Evolutionary conservation across 192 early-diverging fungal genomes (phyloP).

Genomic region (Entrophospora sp.): DNA sequence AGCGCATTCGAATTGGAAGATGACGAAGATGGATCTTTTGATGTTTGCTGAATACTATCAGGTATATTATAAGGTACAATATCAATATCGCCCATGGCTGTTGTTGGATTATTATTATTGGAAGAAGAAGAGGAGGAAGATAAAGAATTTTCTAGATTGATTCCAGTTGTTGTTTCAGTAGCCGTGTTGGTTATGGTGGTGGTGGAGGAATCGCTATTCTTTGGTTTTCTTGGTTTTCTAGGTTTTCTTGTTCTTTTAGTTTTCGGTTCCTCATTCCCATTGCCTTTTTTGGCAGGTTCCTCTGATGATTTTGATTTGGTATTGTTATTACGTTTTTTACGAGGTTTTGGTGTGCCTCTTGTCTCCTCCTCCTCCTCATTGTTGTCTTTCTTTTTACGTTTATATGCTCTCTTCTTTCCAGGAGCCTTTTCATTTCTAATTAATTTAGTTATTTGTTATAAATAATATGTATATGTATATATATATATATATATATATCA

Average conservation of each 20-base stretch:
- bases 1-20: too few species aligned
- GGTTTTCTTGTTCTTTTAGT: neutral
- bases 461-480: neutral
- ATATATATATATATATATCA: neutral
- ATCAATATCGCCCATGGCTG: neutral
- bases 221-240: neutral
- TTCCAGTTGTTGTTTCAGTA: conserved; percentile 11
- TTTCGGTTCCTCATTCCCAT: conserved; percentile 18
- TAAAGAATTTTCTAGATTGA: neutral
- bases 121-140: neutral
- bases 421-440: neutral
- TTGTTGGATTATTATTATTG: neutral
- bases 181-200: conserved; percentile 9
- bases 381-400: neutral
- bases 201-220: conserved; percentile 15
- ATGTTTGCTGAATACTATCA: too few species aligned
- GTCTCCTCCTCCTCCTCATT: neutral
- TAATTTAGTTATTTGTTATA: neutral
- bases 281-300: conserved; percentile 18
- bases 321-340: neutral
- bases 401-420: neutral
- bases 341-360: neutral
- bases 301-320: neutral
- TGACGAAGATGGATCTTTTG: too few species aligned
- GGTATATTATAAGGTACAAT: too few species aligned